Evolutionary conservation across 805 yeast species (phyloP).

Genomic region (Kazachstania taianensis): DNA sequence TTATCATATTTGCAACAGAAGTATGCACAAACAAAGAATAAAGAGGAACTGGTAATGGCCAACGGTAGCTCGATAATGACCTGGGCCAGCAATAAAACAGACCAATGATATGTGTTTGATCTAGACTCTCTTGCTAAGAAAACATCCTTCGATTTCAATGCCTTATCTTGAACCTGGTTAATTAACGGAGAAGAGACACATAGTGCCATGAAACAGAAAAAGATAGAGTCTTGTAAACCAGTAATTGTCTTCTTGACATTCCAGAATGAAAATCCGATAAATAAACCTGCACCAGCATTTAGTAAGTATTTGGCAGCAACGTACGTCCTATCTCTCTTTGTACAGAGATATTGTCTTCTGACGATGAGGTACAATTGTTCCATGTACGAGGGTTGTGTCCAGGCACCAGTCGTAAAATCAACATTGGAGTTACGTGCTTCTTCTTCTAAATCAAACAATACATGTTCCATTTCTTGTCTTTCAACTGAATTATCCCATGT

Average conservation of each 20-base stretch:
- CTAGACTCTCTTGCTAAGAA: conserved; percentile 63
- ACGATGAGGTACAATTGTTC: conserved; percentile 35
- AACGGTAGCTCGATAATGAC: conserved; percentile 52
- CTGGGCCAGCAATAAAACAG: conserved; percentile 46
- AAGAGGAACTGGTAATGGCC: conserved; percentile 37
- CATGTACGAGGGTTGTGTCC: conserved; percentile 32
- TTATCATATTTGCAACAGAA: conserved; percentile 37
- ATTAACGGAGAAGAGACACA: conserved; percentile 48
- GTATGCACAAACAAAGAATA: conserved; percentile 45
- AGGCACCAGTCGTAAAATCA: conserved; percentile 10
- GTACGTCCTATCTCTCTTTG: conserved; percentile 55
- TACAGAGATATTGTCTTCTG: conserved; percentile 34
- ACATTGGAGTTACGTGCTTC: conserved; percentile 11
- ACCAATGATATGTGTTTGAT: conserved; percentile 69
- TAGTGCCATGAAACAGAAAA: conserved; percentile 50
- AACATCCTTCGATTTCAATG: conserved; percentile 48
- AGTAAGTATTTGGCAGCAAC: conserved; percentile 49
- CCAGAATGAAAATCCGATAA: conserved; percentile 69
- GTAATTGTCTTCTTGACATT: conserved; percentile 41
- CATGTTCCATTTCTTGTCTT: conserved; percentile 4
- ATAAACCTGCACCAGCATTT: conserved; percentile 44
- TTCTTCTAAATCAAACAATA: conserved; percentile 9
- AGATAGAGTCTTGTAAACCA: conserved; percentile 54
- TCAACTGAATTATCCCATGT: conserved; percentile 19
- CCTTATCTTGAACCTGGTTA: conserved; percentile 55